Conservation (phyloP, 1,284 basidiomycete genomes). For the Coniferiporia sulphurascens region DNA sequence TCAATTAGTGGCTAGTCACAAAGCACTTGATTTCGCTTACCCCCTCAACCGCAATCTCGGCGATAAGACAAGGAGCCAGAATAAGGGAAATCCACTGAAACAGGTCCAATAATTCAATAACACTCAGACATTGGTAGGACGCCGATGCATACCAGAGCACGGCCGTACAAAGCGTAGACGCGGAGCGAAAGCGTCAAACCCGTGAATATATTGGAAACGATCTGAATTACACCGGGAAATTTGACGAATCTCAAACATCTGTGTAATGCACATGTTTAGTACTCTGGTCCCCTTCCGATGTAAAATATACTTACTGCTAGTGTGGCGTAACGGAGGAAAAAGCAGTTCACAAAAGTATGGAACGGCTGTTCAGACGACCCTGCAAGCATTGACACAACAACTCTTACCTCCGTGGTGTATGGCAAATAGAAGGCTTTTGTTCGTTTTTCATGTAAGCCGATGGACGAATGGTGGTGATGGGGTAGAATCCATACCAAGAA, state of each 20-base stretch:
- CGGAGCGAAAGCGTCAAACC: slow-evolving; percentile 5
- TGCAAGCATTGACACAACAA: no score
- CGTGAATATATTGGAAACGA: slow-evolving; percentile 4
- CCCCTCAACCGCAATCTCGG: background rate
- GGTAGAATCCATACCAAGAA: background rate
- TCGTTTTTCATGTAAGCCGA: background rate
- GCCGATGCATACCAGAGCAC: background rate
- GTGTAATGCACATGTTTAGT: background rate
- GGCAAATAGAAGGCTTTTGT: background rate
- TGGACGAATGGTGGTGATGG: background rate
- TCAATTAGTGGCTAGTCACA: background rate
- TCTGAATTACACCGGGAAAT: slow-evolving; percentile 6
- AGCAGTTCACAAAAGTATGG: background rate
- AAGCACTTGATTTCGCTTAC: background rate
- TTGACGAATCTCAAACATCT: slow-evolving; percentile 9
- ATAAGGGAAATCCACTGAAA: background rate
- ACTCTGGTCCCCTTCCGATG: background rate
- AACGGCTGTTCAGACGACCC: background rate
- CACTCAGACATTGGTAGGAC: background rate
- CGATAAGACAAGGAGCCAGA: background rate
- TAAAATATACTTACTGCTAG: slow-evolving; percentile 1
- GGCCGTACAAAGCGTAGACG: slow-evolving; percentile 3
- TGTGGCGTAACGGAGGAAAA: background rate
- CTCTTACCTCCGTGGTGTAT: background rate
- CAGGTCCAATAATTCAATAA: no score